Conservation (phyloP, 2,329 filamentous ascomycete species). For the Sarocladium kiliense region DNA sequence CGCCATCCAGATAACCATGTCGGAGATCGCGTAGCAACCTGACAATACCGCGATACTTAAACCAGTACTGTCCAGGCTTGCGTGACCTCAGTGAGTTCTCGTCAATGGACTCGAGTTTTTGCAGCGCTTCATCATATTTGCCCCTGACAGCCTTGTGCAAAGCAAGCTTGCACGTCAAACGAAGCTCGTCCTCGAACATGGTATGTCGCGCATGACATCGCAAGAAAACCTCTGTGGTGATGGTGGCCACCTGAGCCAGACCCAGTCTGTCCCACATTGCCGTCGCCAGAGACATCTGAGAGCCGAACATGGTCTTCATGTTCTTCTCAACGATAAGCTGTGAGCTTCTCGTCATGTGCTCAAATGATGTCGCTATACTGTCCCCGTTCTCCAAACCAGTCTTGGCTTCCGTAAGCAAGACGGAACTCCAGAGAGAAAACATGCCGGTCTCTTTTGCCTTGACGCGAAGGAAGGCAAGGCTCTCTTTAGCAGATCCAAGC, state of each 20-base stretch:
- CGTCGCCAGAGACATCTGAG: conserved; percentile 67
- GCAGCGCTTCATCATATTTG: conserved; percentile 61
- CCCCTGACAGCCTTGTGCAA: conserved; percentile 57
- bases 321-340: conserved; percentile 76
- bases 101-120: conserved; percentile 40
- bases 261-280: conserved; percentile 75
- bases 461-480: conserved; percentile 73
- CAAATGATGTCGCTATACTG: conserved; percentile 59
- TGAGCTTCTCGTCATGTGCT: conserved; percentile 76
- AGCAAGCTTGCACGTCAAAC: conserved; percentile 66
- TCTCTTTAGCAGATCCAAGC: conserved; percentile 74
- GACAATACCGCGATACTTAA: conserved; percentile 61
- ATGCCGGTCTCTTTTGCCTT: conserved; percentile 84
- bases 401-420: conserved; percentile 81
- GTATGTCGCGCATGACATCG: conserved; percentile 59
- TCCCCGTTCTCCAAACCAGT: conserved; percentile 68
- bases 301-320: conserved; percentile 66
- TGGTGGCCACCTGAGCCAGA: conserved; percentile 46
- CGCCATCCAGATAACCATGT: conserved; percentile 45
- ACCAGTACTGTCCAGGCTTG: conserved; percentile 71
- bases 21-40: conserved; percentile 60
- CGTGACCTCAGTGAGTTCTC: conserved; percentile 61
- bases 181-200: conserved; percentile 71
- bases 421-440: conserved; percentile 79
- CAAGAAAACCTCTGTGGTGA: conserved; percentile 68